Percentiles rank a stretch among this genome's conserved stretches.
These are phyloP conservation scores for Termitomyces sp. DNA, from an alignment of 768 basidiomycete genomes.

Conservation along the genomic window DNA sequence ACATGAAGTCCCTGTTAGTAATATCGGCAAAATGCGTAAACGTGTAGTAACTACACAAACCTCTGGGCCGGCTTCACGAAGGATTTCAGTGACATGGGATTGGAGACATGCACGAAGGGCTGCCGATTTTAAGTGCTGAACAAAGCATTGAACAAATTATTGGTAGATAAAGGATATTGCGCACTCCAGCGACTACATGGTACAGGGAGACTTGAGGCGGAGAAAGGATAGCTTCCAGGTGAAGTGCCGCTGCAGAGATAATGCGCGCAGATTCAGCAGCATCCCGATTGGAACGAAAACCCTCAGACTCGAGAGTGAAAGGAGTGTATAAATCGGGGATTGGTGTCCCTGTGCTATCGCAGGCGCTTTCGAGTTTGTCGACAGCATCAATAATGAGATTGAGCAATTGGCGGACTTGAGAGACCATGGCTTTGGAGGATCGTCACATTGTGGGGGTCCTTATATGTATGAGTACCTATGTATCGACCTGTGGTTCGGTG, in stretches of 20 bases:
- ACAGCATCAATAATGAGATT: slow-evolving; percentile 3
- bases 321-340: not conserved
- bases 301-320: not conserved
- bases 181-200: slow-evolving; percentile 7
- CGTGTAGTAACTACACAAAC: not conserved
- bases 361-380: not conserved
- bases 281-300: not conserved
- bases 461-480: not conserved
- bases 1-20: slow-evolving; percentile 22
- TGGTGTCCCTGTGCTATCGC: not conserved
- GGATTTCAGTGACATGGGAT: slow-evolving; percentile 26
- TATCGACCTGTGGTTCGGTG: not conserved
- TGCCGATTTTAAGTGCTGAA: slow-evolving; percentile 12
- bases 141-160: not conserved
- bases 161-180: not conserved
- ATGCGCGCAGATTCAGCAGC: slow-evolving; percentile 3
- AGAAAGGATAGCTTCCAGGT: slow-evolving; percentile 8
- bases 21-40: not conserved
- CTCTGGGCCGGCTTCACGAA: slow-evolving; percentile 25
- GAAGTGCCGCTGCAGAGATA: slow-evolving; percentile 10
- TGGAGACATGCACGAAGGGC: slow-evolving; percentile 23
- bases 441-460: not conserved
- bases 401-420: slow-evolving; percentile 2
- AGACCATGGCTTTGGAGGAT: not conserved
- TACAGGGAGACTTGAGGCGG: slow-evolving; percentile 8